Base-by-base conservation (phyloP, 2,329 filamentous ascomycete genomes). In the Phialophora verrucosa region DNA sequence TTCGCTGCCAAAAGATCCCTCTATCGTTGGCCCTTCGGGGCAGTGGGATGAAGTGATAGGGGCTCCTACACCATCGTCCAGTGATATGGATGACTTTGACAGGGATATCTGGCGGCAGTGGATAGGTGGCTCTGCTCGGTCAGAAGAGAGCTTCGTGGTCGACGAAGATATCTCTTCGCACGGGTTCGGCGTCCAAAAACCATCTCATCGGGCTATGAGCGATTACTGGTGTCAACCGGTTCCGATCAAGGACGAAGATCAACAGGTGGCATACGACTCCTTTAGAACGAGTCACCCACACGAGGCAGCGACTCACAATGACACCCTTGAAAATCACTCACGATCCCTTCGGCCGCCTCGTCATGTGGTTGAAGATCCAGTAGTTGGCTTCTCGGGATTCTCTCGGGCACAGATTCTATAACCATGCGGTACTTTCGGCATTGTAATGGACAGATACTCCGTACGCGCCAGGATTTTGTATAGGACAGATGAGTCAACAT, bases 401-500 rank as follows among this genome's bases (percentile, higher is more conserved):
- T 60, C 66, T 63, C 65, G 63, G 60, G 57, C 44, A 32, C 62
- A 66, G 29, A 29, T 65, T 32, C 49, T 66, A 54, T 70, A 68
- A 66, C 32, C 31, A 20, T 55, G 29, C 53, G 3, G 38, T n/a
- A 7, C 17, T 44, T n/a, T 8, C 38, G 38, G 14, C 53, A 17
- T 31, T 11, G 25, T 4, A 11, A 14, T 35, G 29, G 17, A 25
- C 53, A 55, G 49, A 55, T 2, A 35, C 10, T 11, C 32, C 32
- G 32, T 35, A 29, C 25, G 29, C 10, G 29, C 25, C 29, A 35
- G 29, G n/a, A 11, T 55, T 35, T 31, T 11, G 29, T 4, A 31
- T 29, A 55, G 53, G 53, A 17, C 29, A 51, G 14, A 55, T 35
- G 53, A 11, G 17, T 10, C 25, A 54, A 31, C 32, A 14, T 20